Conservation (phyloP, 2,329 filamentous ascomycete species). For the Pseudocercospora ulei region DNA sequence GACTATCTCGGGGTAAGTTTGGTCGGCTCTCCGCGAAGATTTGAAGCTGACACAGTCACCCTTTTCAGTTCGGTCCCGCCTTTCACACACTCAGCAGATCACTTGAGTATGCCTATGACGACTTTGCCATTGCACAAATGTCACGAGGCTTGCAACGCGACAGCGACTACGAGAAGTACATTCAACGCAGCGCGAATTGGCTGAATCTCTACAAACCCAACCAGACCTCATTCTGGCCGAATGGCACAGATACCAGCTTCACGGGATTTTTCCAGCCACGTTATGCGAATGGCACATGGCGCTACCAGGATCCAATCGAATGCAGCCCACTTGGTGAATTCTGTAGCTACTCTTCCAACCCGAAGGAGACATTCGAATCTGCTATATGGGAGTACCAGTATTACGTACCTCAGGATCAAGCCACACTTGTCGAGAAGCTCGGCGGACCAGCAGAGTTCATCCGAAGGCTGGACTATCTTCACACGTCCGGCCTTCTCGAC, state of each 20-base stretch:
- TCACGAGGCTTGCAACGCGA: slow-evolving; percentile 49
- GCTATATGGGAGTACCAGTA: slow-evolving; percentile 64
- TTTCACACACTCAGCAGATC: slow-evolving; percentile 59
- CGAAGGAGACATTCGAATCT: slow-evolving; percentile 59
- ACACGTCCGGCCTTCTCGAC: slow-evolving; percentile 36
- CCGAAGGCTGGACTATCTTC: slow-evolving; percentile 36
- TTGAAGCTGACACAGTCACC: neutral
- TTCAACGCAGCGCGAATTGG: slow-evolving; percentile 58
- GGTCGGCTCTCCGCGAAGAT: neutral
- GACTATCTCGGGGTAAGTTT: slow-evolving; percentile 49
- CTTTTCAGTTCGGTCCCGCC: slow-evolving; percentile 55
- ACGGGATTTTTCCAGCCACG: slow-evolving; percentile 60
- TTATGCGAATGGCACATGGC: slow-evolving; percentile 58
- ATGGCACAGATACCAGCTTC: slow-evolving; percentile 53
- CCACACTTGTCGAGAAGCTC: slow-evolving; percentile 34
- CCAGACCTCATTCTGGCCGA: slow-evolving; percentile 43
- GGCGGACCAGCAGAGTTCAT: slow-evolving; percentile 37
- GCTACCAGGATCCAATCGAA: slow-evolving; percentile 51
- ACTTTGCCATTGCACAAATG: slow-evolving; percentile 58
- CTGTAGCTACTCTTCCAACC: slow-evolving; percentile 40
- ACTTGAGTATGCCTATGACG: slow-evolving; percentile 61
- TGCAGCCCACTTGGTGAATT: slow-evolving; percentile 28
- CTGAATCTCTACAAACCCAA: slow-evolving; percentile 59
- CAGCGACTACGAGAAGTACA: slow-evolving; percentile 49
- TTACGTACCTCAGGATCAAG: slow-evolving; percentile 39